A percentile compares a stretch with the other conserved stretches of the same genome.
phyloP scores from a whole-genome alignment of 2,329 filamentous ascomycete species.

The Elsinoe ampelina region DNA sequence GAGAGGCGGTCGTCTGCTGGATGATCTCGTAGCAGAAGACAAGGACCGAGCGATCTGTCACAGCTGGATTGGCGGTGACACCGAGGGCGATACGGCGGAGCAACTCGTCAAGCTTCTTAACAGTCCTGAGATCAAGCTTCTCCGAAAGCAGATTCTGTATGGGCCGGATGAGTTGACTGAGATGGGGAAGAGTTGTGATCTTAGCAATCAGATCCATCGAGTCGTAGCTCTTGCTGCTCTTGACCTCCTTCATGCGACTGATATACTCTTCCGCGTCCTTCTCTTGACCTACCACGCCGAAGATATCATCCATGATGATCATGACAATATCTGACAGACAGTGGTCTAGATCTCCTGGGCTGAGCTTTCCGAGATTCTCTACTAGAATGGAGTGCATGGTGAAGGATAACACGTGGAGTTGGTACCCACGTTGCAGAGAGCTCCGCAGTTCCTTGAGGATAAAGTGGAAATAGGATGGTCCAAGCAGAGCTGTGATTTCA shows the following conservation, averaged over 20 bases:
- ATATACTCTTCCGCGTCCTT: conserved; percentile 96
- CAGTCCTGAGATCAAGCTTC: conserved; percentile 71
- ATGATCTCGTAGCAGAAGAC: conserved; percentile 93
- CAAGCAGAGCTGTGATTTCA: conserved; percentile 72
- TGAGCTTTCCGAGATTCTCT: conserved; percentile 59
- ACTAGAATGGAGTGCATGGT: conserved; percentile 89
- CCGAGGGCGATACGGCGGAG: conserved; percentile 75
- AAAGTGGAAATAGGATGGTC: conserved; percentile 77
- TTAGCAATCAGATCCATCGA: conserved; percentile 89
- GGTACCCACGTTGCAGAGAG: conserved; percentile 76
- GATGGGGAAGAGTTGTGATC: conserved; percentile 63
- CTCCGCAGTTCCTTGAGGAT: conserved; percentile 84
- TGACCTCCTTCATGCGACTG: conserved; percentile 94
- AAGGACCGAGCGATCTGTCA: conserved; percentile 72
- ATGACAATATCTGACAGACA: conserved; percentile 68
- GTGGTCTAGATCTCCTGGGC: conserved; percentile 80
- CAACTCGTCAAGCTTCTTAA: conserved; percentile 84
- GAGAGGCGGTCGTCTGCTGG: conserved; percentile 52
- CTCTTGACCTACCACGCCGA: conserved; percentile 83
- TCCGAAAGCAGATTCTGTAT: conserved; percentile 71
- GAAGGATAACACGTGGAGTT: conserved; percentile 89
- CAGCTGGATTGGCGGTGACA: conserved; percentile 69
- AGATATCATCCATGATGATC: conserved; percentile 95
- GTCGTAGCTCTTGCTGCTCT: conserved; percentile 95
- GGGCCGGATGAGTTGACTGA: conserved; percentile 68